Evolutionary conservation across 129 eudicot species (phyloP).

Genomic region (Solidago caesia): DNA sequence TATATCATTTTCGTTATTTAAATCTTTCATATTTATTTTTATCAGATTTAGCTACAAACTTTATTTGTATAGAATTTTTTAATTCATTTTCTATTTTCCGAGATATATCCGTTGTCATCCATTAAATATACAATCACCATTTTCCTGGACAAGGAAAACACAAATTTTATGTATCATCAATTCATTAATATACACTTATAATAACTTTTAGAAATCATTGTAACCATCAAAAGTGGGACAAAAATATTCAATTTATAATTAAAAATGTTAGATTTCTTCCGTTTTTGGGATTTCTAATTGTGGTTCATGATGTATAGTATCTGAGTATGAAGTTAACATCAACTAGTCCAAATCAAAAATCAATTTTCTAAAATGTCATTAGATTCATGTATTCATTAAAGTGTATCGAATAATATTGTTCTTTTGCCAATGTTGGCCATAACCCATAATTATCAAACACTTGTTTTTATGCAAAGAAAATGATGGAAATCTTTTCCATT

Average conservation of each 20-base stretch:
- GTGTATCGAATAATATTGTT: conserved; percentile 12
- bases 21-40: too few species aligned
- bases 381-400: conserved; percentile 3
- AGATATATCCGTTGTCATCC: too few species aligned
- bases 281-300: not conserved
- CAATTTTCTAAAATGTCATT: conserved; percentile 1
- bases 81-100: too few species aligned
- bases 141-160: too few species aligned
- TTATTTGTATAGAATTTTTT: too few species aligned
- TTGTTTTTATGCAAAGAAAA: conserved; percentile 19
- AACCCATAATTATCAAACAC: conserved; percentile 18
- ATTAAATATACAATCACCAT: too few species aligned
- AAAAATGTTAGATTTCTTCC: not conserved
- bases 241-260: not conserved
- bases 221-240: too few species aligned
- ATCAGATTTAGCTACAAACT: too few species aligned
- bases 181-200: too few species aligned
- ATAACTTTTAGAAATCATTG: too few species aligned
- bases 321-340: not conserved
- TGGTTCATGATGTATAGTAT: not conserved
- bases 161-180: too few species aligned
- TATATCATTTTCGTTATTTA: too few species aligned
- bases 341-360: conserved; percentile 18
- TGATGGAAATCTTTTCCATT: conserved; percentile 21
- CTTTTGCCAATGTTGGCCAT: conserved; percentile 17